phyloP scores from a whole-genome alignment of 2,329 filamentous ascomycete species.

The Lachnellula subtilissima region DNA sequence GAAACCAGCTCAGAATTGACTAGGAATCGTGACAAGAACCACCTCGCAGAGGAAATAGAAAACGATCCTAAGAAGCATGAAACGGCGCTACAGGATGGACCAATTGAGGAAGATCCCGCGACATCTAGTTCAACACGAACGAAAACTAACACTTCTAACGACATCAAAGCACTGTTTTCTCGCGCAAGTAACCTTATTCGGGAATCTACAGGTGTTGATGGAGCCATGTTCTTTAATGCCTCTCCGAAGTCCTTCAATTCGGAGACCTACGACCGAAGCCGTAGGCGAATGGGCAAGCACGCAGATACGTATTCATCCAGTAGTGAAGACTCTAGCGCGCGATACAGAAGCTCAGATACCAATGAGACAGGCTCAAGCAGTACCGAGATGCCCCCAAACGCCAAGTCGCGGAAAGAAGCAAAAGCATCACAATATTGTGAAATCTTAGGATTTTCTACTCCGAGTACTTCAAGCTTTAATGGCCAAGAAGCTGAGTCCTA shows the following conservation, averaged over 20 bases:
- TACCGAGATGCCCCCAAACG: background rate
- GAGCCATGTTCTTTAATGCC: slow-evolving; percentile 7
- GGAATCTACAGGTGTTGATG: slow-evolving; percentile 7
- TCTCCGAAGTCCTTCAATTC: too few relatives aligned
- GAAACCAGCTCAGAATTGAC: background rate
- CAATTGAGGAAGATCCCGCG: background rate
- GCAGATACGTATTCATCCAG: background rate
- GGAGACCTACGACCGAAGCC: too few relatives aligned
- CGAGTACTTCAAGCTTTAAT: slow-evolving; percentile 5
- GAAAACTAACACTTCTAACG: background rate
- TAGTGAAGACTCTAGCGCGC: background rate
- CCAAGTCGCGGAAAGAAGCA: background rate
- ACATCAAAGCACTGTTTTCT: background rate
- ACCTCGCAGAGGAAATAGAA: background rate
- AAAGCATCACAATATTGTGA: background rate
- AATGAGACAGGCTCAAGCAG: background rate
- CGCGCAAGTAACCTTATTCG: slow-evolving; percentile 10
- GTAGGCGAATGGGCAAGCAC: background rate
- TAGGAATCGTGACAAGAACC: background rate
- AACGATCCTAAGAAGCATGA: background rate
- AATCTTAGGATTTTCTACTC: slow-evolving; percentile 9
- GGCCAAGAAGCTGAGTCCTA: background rate
- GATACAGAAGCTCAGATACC: background rate
- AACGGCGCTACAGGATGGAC: background rate
- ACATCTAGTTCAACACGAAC: background rate